These are phyloP conservation scores for Aphanomyces stellatus DNA, from an alignment of 352 stramenopile genomes.

Conservation along the genomic window DNA sequence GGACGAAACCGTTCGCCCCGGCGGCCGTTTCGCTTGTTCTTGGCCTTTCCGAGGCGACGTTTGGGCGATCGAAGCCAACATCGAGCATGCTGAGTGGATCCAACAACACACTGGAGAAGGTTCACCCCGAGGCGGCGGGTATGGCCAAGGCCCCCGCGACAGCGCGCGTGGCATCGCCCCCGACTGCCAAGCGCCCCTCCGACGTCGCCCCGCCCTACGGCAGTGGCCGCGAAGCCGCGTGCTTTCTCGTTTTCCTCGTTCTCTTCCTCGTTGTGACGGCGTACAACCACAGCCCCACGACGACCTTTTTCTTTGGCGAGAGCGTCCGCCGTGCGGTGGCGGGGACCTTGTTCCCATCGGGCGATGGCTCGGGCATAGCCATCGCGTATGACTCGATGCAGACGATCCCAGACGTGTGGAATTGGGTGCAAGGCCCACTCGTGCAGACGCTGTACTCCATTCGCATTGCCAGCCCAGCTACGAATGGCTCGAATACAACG, in stretches of 20 bases:
- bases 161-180: neutral
- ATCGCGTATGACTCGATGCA: constrained; percentile 39
- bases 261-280: constrained; percentile 14
- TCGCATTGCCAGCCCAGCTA: constrained; percentile 7
- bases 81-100: no score
- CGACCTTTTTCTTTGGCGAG: constrained; percentile 54
- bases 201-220: neutral
- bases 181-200: neutral
- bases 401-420: constrained; percentile 47
- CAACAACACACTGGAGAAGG: no score
- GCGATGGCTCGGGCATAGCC: constrained; percentile 6
- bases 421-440: constrained; percentile 53
- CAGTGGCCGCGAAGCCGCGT: constrained; percentile 1
- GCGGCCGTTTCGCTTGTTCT: no score
- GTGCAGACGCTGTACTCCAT: constrained; percentile 43
- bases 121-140: neutral
- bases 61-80: no score
- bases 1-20: no score
- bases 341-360: constrained; percentile 37
- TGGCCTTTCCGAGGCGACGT: no score
- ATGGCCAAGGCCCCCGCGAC: neutral
- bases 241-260: constrained; percentile 3
- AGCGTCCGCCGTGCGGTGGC: constrained; percentile 39
- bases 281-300: constrained; percentile 6
- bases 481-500: neutral